Percentiles rank a stretch among this genome's conserved stretches.
Conservation (phyloP, 108 stramenopile species). For the Tribonema minus region DNA sequence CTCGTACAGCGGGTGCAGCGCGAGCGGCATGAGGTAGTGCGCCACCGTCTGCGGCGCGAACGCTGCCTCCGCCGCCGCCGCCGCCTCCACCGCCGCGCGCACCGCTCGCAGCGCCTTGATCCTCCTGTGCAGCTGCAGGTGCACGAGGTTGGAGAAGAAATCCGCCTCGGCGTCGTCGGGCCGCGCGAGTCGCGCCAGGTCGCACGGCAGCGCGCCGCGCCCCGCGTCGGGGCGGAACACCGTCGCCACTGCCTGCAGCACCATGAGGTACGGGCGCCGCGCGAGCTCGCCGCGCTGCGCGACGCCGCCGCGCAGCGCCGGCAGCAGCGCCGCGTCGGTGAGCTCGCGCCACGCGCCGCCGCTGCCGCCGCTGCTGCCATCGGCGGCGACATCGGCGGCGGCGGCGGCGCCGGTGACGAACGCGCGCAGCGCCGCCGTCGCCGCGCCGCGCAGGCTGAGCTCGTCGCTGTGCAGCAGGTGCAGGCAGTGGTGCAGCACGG, state of each 20-base stretch:
- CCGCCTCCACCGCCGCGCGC: slow-evolving; percentile 19
- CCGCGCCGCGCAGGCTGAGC: slow-evolving; percentile 26
- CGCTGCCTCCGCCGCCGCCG: neutral
- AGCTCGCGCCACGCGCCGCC: slow-evolving; percentile 6
- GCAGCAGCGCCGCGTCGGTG: slow-evolving; percentile 17
- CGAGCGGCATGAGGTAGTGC: slow-evolving; percentile 41
- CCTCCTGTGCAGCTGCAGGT: slow-evolving; percentile 91
- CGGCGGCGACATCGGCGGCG: neutral
- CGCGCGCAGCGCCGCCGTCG: slow-evolving; percentile 23
- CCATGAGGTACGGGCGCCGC: slow-evolving; percentile 16
- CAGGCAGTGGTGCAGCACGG: slow-evolving; percentile 22
- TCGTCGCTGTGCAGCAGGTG: slow-evolving; percentile 26
- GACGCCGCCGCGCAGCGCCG: slow-evolving; percentile 30
- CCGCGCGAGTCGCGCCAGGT: slow-evolving; percentile 25
- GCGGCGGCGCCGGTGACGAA: slow-evolving; percentile 1
- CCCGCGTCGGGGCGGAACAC: slow-evolving; percentile 8
- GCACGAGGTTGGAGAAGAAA: slow-evolving; percentile 86
- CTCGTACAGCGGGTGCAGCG: slow-evolving; percentile 41
- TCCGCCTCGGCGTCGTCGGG: slow-evolving; percentile 66
- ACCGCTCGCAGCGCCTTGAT: slow-evolving; percentile 66
- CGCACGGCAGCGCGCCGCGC: slow-evolving; percentile 7
- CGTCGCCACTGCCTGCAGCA: slow-evolving; percentile 12
- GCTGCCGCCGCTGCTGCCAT: neutral
- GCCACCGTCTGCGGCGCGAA: neutral
- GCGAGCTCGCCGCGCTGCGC: slow-evolving; percentile 12